Percentiles rank a stretch among this genome's conserved stretches.
These are phyloP conservation scores for Phaeodactylum tricornutum DNA, from an alignment of 108 stramenopile species.

Conservation along the genomic window DNA sequence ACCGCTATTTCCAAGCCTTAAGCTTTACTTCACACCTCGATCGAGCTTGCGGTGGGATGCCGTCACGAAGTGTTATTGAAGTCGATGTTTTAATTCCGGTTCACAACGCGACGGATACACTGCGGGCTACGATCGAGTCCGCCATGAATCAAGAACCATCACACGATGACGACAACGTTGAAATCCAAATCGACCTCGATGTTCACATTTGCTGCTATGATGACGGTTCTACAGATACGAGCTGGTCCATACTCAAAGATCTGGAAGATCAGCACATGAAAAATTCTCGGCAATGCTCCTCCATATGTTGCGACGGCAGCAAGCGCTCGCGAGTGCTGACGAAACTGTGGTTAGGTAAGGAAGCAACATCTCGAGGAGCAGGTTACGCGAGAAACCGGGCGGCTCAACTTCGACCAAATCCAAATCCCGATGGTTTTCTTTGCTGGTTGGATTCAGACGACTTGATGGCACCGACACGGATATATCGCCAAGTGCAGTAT, in stretches of 20 bases:
- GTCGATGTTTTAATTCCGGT: slow-evolving; percentile 78
- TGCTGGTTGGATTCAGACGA: slow-evolving; percentile 79
- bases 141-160: slow-evolving; percentile 42
- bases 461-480: slow-evolving; percentile 56
- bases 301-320: slow-evolving; percentile 3
- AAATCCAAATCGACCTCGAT: slow-evolving; percentile 19
- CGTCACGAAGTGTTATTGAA: no score
- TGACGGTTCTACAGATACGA: slow-evolving; percentile 71
- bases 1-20: no score
- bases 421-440: slow-evolving; percentile 21
- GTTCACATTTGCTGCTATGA: slow-evolving; percentile 69
- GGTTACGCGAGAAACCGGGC: slow-evolving; percentile 80
- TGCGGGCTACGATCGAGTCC: slow-evolving; percentile 53
- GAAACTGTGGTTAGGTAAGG: slow-evolving; percentile 15
- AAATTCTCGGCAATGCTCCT: not conserved
- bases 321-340: slow-evolving; percentile 16
- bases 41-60: no score
- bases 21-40: no score
- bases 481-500: slow-evolving; percentile 56
- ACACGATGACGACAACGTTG: slow-evolving; percentile 5
- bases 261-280: slow-evolving; percentile 2
- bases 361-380: slow-evolving; percentile 47
- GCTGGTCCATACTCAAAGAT: slow-evolving; percentile 24
- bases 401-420: slow-evolving; percentile 18
- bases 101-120: slow-evolving; percentile 63